Percentiles rank a stretch among this genome's conserved stretches.
Conservation (phyloP, 2,329 filamentous ascomycete genomes). For the Teratosphaeria epicoccoides region DNA sequence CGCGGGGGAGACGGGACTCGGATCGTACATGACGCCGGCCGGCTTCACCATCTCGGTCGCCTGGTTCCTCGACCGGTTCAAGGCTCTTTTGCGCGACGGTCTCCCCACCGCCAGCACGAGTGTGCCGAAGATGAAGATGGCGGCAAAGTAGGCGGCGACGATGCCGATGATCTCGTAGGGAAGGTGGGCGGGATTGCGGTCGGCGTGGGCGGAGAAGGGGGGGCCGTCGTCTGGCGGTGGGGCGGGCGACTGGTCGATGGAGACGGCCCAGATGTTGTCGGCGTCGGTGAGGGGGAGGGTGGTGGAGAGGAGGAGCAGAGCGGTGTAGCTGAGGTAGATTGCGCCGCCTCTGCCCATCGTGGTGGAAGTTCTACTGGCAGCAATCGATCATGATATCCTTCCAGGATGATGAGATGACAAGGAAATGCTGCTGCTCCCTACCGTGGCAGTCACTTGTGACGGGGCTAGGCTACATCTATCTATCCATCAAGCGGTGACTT, state of each 20-base stretch:
- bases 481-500: background rate
- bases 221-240: constrained; percentile 52
- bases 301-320: constrained; percentile 18
- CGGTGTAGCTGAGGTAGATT: constrained; percentile 19
- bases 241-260: constrained; percentile 46
- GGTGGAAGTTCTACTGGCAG: too few relatives aligned
- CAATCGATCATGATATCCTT: too few relatives aligned
- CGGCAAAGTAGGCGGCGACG: constrained; percentile 70
- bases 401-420: background rate
- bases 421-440: background rate
- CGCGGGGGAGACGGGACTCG: constrained; percentile 24
- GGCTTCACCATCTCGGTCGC: constrained; percentile 50
- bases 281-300: constrained; percentile 7
- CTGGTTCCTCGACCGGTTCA: constrained; percentile 38
- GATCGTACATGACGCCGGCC: constrained; percentile 23
- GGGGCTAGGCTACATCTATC: too few relatives aligned
- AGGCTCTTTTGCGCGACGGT: constrained; percentile 34
- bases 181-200: constrained; percentile 54
- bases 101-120: constrained; percentile 39
- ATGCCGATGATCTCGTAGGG: constrained; percentile 77
- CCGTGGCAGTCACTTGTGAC: background rate
- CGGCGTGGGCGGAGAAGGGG: constrained; percentile 46
- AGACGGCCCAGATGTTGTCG: constrained; percentile 28
- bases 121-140: constrained; percentile 61
- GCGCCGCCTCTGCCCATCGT: constrained; percentile 16